Percentiles rank a stretch among this genome's conserved stretches.
Conservation (phyloP, 1,284 basidiomycete species). For the Bjerkandera adusta region DNA sequence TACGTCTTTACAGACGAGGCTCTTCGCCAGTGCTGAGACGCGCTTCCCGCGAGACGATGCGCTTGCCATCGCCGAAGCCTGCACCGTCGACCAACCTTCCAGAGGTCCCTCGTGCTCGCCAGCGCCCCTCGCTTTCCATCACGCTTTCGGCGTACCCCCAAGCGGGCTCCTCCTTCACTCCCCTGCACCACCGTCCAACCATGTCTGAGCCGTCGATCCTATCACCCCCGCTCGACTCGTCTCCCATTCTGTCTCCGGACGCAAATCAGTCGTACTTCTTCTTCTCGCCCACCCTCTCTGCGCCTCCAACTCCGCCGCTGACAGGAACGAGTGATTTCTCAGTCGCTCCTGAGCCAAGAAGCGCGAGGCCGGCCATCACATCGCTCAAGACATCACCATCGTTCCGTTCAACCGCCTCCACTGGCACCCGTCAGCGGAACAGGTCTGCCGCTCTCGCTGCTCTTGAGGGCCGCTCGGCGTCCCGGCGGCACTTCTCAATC, state of each 20-base stretch:
- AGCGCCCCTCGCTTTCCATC: slow-evolving; percentile 22
- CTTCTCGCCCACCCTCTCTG: slow-evolving; percentile 19
- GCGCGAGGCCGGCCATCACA: slow-evolving; percentile 5
- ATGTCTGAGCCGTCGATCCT: slow-evolving; percentile 35
- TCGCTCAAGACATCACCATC: slow-evolving; percentile 22
- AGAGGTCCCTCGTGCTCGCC: slow-evolving; percentile 24
- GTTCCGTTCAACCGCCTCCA: slow-evolving; percentile 26
- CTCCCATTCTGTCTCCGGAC: slow-evolving; percentile 20
- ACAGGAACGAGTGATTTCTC: slow-evolving; percentile 28
- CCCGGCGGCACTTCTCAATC: slow-evolving; percentile 15
- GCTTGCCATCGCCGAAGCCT: slow-evolving; percentile 62
- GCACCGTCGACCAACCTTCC: slow-evolving; percentile 47
- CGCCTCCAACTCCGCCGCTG: slow-evolving; percentile 9
- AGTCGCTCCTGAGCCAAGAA: slow-evolving; percentile 4
- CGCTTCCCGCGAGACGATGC: slow-evolving; percentile 44
- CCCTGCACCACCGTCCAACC: slow-evolving; percentile 21
- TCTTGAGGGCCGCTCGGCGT: slow-evolving; percentile 51
- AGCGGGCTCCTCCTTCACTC: slow-evolving; percentile 9
- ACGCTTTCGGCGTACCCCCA: slow-evolving; percentile 22
- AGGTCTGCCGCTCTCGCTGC: slow-evolving; percentile 56
- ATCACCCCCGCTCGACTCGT: slow-evolving; percentile 25
- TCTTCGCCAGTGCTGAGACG: slow-evolving; percentile 25
- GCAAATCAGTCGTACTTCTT: slow-evolving; percentile 22
- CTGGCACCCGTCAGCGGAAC: slow-evolving; percentile 32
- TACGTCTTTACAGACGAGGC: slow-evolving; percentile 5